Evolutionary conservation across 2,329 filamentous ascomycete species (phyloP).

Genomic region (Boeremia lycopersici): DNA sequence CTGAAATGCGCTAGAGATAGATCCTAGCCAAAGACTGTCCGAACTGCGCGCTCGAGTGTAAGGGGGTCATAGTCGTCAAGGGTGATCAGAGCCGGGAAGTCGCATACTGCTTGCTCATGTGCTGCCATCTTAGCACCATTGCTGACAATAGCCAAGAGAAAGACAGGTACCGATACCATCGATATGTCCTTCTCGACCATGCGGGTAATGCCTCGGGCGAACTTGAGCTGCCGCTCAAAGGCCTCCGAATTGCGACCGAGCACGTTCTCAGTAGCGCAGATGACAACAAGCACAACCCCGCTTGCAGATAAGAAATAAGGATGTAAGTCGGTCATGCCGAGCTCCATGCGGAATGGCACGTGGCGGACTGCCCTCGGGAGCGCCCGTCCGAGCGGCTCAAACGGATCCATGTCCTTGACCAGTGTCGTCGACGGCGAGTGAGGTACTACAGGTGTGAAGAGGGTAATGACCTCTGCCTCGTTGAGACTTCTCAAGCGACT

Average conservation of each 20-base stretch:
- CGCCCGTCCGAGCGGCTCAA: conserved; percentile 71
- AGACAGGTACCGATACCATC: conserved; percentile 28
- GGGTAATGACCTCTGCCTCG: conserved; percentile 49
- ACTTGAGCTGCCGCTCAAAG: conserved; percentile 40
- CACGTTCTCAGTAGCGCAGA: conserved; percentile 42
- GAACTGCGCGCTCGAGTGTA: conserved; percentile 34
- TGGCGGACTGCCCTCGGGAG: conserved; percentile 69
- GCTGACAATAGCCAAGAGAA: conserved; percentile 35
- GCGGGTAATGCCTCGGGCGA: conserved; percentile 31
- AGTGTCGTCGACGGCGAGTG: conserved; percentile 40
- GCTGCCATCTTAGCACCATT: conserved; percentile 18
- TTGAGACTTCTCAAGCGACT: conserved; percentile 42
- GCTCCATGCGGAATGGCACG: conserved; percentile 70
- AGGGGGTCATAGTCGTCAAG: conserved; percentile 37
- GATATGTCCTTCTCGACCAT: conserved; percentile 22
- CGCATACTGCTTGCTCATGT: conserved; percentile 30
- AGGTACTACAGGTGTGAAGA: conserved; percentile 63
- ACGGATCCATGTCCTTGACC: conserved; percentile 65
- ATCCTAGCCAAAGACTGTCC: conserved; percentile 31
- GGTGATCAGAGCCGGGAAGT: conserved; percentile 37
- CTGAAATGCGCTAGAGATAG: no score
- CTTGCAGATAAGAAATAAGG: conserved; percentile 66
- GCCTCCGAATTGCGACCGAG: conserved; percentile 27
- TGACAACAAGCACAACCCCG: conserved; percentile 65
- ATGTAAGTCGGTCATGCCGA: conserved; percentile 69